Conservation (phyloP, 2,329 filamentous ascomycete species). For the Cladophialophora chaetospira region DNA sequence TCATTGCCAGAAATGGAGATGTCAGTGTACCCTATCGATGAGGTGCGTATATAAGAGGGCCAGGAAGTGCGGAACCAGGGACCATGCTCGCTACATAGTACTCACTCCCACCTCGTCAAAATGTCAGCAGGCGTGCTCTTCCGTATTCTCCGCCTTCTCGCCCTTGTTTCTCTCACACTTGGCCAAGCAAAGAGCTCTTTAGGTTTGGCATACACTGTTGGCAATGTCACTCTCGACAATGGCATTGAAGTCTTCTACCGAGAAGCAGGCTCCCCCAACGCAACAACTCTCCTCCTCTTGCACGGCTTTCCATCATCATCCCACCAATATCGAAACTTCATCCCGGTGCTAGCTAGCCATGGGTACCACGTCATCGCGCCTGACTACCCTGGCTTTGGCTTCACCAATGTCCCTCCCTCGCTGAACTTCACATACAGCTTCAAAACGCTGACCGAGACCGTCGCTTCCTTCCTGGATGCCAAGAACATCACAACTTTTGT, state of each 20-base stretch:
- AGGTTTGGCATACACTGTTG: constrained; percentile 4
- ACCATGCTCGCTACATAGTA: too few species aligned
- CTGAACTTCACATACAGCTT: constrained; percentile 57
- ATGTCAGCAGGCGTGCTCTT: background rate
- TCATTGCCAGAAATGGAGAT: too few species aligned
- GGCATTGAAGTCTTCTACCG: constrained; percentile 11
- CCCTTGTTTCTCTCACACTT: background rate
- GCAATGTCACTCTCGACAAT: constrained; percentile 4
- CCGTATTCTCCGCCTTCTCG: background rate
- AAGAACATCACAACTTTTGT: constrained; percentile 52
- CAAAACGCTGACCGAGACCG: constrained; percentile 50
- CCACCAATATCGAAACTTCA: constrained; percentile 49
- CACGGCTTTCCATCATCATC: constrained; percentile 52
- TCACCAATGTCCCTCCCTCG: constrained; percentile 50
- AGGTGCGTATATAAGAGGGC: too few species aligned
- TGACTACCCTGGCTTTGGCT: constrained; percentile 62
- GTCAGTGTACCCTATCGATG: too few species aligned
- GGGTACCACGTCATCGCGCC: constrained; percentile 54
- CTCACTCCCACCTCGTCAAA: too few species aligned
- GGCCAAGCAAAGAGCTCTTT: background rate
- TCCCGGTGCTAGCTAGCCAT: constrained; percentile 44
- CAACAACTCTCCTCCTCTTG: constrained; percentile 46
- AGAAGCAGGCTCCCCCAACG: constrained; percentile 3
- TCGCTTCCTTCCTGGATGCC: constrained; percentile 52
- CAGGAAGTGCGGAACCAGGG: too few species aligned